Evolutionary conservation across 2,329 filamentous ascomycete species (phyloP).

Genomic region (Neonectria hederae): DNA sequence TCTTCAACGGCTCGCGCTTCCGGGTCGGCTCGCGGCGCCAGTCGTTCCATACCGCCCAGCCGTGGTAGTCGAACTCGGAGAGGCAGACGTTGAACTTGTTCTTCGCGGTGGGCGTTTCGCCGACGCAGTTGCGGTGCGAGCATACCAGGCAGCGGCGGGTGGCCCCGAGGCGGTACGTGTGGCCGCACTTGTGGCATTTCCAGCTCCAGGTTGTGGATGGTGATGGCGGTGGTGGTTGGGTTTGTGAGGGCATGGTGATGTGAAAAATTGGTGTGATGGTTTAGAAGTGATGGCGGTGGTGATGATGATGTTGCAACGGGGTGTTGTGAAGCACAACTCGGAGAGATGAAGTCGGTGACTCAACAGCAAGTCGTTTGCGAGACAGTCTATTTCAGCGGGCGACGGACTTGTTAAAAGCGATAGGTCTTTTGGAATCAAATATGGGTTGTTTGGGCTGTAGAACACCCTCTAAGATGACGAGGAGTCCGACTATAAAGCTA

Average conservation of each 20-base stretch:
- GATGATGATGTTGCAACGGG: background rate
- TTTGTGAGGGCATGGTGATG: background rate
- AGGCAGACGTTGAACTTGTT: slow-evolving; percentile 26
- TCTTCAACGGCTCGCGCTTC: background rate
- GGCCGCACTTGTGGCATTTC: slow-evolving; percentile 46
- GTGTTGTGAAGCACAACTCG: background rate
- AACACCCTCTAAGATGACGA: background rate
- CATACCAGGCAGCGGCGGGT: slow-evolving; percentile 53
- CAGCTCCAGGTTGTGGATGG: slow-evolving; percentile 44
- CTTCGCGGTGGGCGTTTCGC: background rate
- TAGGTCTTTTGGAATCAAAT: background rate
- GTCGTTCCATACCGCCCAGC: slow-evolving; percentile 44
- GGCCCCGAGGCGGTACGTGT: slow-evolving; percentile 40
- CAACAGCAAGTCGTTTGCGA: background rate
- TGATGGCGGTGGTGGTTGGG: background rate
- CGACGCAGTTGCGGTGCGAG: slow-evolving; percentile 48
- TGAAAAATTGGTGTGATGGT: background rate
- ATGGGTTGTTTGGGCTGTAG: background rate
- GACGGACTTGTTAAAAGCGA: background rate
- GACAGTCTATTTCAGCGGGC: background rate
- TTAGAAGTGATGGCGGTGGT: slow-evolving; percentile 2
- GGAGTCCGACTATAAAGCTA: background rate
- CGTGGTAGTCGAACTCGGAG: slow-evolving; percentile 47
- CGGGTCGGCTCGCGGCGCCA: slow-evolving; percentile 40
- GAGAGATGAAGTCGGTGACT: background rate